These are phyloP conservation scores for Eruca vesicaria DNA, from an alignment of 441 rosid genomes.

Conservation along the genomic window DNA sequence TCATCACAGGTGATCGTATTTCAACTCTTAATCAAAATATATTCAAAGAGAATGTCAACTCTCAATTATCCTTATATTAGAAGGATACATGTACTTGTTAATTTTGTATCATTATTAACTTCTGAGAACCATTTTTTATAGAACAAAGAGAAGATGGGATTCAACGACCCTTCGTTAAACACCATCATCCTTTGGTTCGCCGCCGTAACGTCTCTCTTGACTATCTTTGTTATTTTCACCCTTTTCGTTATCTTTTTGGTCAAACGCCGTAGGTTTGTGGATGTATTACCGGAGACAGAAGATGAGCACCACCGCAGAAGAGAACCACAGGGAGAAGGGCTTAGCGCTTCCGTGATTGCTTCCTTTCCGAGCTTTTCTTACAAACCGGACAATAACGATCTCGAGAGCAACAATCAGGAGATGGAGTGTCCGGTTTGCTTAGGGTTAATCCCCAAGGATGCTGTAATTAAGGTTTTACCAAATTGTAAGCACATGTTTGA, in stretches of 20 bases:
- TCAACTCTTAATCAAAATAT: constrained; percentile 30
- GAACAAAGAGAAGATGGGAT: constrained; percentile 30
- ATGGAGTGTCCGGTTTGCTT: constrained; percentile 62
- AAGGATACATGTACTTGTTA: neutral
- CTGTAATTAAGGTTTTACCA: constrained; percentile 44
- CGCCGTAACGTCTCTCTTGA: constrained; percentile 25
- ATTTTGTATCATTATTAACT: neutral
- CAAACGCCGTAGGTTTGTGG: constrained; percentile 25
- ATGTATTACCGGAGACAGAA: constrained; percentile 7
- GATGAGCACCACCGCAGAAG: neutral
- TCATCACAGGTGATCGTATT: constrained; percentile 17
- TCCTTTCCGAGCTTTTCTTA: constrained; percentile 43
- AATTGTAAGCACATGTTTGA: constrained; percentile 65
- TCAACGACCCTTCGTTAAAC: constrained; percentile 27
- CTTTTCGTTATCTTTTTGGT: neutral
- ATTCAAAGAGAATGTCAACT: constrained; percentile 37
- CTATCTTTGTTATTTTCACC: constrained; percentile 7
- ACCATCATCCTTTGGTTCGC: constrained; percentile 29
- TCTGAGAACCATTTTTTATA: neutral
- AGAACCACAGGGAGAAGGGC: constrained; percentile 37
- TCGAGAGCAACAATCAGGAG: constrained; percentile 24
- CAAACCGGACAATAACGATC: constrained; percentile 23
- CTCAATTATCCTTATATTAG: constrained; percentile 20
- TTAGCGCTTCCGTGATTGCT: constrained; percentile 45
- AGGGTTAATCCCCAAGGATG: constrained; percentile 35